A percentile compares a stretch with the other conserved stretches of the same genome.
Evolutionary conservation across 2,329 filamentous ascomycete species (phyloP).

Genomic region (Phialocephala sp.): DNA sequence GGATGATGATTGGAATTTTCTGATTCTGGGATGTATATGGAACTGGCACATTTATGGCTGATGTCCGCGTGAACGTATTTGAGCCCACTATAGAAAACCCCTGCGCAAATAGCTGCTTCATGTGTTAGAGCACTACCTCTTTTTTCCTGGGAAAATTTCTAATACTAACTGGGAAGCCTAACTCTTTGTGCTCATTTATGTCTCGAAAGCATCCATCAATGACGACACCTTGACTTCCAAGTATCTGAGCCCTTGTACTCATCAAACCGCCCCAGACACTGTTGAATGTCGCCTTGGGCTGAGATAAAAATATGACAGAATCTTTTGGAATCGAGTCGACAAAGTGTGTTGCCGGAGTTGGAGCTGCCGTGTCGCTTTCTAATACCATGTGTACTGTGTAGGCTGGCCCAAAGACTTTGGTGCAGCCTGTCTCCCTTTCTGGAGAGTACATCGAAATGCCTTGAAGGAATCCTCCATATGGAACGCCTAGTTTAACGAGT

Average conservation of each 20-base stretch:
- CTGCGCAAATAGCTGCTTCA: no score
- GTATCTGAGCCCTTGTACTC: neutral
- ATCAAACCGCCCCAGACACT: neutral
- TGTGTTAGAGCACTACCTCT: no score
- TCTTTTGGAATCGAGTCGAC: neutral
- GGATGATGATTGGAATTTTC: no score
- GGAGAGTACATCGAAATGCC: slow-evolving; percentile 16
- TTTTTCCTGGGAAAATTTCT: no score
- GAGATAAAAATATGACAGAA: neutral
- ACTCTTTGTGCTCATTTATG: neutral
- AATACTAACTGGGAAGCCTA: neutral
- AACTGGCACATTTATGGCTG: no score
- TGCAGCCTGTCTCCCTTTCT: slow-evolving; percentile 14
- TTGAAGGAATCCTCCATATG: neutral
- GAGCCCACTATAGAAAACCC: no score
- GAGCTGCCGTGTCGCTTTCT: slow-evolving; percentile 6
- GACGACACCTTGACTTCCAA: neutral
- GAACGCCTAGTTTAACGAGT: neutral
- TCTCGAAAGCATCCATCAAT: neutral
- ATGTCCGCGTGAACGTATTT: no score
- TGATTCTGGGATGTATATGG: no score
- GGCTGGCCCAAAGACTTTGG: slow-evolving; percentile 23
- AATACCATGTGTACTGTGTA: slow-evolving; percentile 22
- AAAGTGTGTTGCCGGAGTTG: neutral
- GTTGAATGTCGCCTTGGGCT: neutral